Evolutionary conservation across 257 asterid species (phyloP), one percentile per base, ranked within the genome.

Genomic region (Plantago major): DNA sequence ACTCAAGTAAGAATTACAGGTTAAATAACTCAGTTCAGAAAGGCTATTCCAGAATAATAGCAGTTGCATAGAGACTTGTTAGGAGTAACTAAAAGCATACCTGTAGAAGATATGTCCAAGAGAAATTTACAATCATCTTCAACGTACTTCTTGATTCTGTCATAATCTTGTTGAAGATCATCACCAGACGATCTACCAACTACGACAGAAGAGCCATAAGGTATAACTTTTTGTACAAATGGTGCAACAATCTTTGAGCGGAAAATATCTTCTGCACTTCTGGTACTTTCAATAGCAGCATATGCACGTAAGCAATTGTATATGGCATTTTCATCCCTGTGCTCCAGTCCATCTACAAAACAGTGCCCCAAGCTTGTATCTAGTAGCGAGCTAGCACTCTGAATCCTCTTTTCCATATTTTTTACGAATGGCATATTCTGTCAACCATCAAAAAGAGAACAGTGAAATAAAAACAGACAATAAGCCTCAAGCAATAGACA

Each of bases 241-340:
- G 94, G 94, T 9, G 90, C 83, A 59, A 89, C 97, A 71, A 82
- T 70, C 16, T 79, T 78, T 22, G 91, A 74, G 44, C 94, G 84
- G 64, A 83, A 89, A 65, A 90, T 93, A 62, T 82, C 96, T 84
- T 93, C 97, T 17, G 99, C 94, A 59, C 85, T 84, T 60, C 47
- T 83, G 60, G 95, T 83, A 74, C 87, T 87, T 70, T 89, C 99
- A 78, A 76, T 85, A 48, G 99, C 95, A 66, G 97, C 97, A 85
- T 87, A 93, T 64, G 99, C 99, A 70, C 99, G 95, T 54, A 93
- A 64, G 69, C 99, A 93, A 69, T 93, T 93, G 87, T 93, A 87
- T 62, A 89, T 70, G 11, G 95, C 94, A 80, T 76, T 83, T 59
- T 77, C 93, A 83, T 92, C 99, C 84, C 71, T 81, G 71, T 92